phyloP scores from a whole-genome alignment of 2,329 filamentous ascomycete species.

The Pestalotiopsis sp. region DNA sequence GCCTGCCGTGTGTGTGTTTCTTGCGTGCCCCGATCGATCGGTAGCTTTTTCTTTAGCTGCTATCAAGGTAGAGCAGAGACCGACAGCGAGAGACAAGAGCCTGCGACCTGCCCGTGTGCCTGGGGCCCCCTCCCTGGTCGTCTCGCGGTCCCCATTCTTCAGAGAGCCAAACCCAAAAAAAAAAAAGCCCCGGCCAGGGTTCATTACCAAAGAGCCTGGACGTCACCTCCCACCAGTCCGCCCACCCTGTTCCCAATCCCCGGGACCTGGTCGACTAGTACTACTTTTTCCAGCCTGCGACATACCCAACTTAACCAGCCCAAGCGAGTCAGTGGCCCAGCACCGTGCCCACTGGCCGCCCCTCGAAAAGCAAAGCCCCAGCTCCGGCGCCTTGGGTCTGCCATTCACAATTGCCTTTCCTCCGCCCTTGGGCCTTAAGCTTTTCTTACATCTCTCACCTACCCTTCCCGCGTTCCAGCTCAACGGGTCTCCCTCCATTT shows the following conservation, averaged over 20 bases:
- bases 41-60: background rate
- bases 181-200: background rate
- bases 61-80: no score
- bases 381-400: constrained; percentile 7
- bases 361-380: constrained; percentile 20
- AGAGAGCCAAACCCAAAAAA: background rate
- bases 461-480: background rate
- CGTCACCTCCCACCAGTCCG: background rate
- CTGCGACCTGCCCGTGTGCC: background rate
- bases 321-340: constrained; percentile 42
- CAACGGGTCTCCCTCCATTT: constrained; percentile 1
- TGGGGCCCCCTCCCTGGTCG: background rate
- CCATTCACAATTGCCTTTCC: constrained; percentile 3
- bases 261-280: background rate
- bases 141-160: background rate
- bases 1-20: background rate
- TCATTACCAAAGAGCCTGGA: constrained; percentile 1
- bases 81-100: background rate
- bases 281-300: background rate
- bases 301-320: background rate
- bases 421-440: background rate
- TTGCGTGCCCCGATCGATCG: background rate
- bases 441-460: background rate
- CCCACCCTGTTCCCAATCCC: constrained; percentile 2
- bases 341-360: constrained; percentile 49